Percentiles rank a stretch among this genome's conserved stretches.
Evolutionary conservation across 208 protist genomes (phyloP).

Genomic region (Leishmania aethiopica): DNA sequence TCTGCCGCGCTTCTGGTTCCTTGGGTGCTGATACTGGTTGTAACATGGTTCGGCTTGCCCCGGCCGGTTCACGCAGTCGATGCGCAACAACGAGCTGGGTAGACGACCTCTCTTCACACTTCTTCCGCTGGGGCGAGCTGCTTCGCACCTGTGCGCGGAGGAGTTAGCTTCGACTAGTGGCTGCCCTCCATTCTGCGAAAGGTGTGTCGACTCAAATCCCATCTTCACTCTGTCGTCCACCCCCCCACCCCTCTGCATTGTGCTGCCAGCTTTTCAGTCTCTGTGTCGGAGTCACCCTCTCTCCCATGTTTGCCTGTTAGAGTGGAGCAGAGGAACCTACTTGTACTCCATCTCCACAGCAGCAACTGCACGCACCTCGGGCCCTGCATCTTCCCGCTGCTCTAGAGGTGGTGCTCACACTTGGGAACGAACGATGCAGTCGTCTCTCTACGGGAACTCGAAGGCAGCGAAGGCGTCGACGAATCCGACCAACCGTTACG

Average conservation of each 20-base stretch:
- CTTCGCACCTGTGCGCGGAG: neutral
- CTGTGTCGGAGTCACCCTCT: neutral
- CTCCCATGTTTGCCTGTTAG: neutral
- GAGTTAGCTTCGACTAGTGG: neutral
- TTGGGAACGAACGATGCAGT: conserved; percentile 47
- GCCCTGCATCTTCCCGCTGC: neutral
- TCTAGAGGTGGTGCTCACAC: neutral
- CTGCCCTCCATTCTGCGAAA: neutral
- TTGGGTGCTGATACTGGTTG: neutral
- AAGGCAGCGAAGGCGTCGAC: neutral
- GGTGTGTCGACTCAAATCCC: neutral
- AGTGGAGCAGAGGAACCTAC: neutral
- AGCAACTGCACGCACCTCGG: neutral
- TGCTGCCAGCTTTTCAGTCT: neutral
- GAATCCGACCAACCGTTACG: conserved; percentile 12
- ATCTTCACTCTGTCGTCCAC: neutral
- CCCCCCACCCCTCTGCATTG: neutral
- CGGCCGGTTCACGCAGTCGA: neutral
- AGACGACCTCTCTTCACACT: conserved; percentile 3
- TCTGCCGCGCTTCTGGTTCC: no score
- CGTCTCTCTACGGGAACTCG: conserved; percentile 53
- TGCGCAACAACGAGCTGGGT: neutral
- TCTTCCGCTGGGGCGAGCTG: neutral
- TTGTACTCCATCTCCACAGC: neutral
- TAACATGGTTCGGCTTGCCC: neutral